These are phyloP conservation scores for Actinomucor elegans DNA, from an alignment of 371 early-diverging fungal species.

Conservation along the genomic window DNA sequence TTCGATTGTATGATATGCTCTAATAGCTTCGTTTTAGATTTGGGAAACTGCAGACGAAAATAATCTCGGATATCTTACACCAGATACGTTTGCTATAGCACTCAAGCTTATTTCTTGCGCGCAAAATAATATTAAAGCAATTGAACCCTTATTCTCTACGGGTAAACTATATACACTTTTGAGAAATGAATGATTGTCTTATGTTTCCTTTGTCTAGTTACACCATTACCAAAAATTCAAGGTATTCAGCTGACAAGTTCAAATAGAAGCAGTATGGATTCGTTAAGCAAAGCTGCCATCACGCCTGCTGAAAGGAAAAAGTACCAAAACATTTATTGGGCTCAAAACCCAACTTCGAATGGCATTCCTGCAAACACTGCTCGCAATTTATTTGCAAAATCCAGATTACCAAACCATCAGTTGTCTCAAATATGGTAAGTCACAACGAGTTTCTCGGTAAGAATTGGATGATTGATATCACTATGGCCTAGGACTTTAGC, in stretches of 20 bases:
- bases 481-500: slow-evolving; percentile 46
- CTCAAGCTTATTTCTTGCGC: slow-evolving; percentile 37
- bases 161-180: slow-evolving; percentile 22
- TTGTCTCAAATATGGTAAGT: slow-evolving; percentile 30
- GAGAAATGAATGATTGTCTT: background rate
- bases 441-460: background rate
- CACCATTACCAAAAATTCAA: slow-evolving; percentile 50
- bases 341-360: slow-evolving; percentile 15
- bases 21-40: slow-evolving; percentile 14
- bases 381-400: slow-evolving; percentile 20
- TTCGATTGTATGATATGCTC: no score
- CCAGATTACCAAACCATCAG: slow-evolving; percentile 21
- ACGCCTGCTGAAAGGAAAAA: slow-evolving; percentile 18
- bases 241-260: slow-evolving; percentile 27
- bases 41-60: slow-evolving; percentile 34
- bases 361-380: slow-evolving; percentile 21
- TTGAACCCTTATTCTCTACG: slow-evolving; percentile 26
- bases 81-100: slow-evolving; percentile 30
- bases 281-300: background rate
- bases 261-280: background rate
- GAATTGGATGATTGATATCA: background rate
- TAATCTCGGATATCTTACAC: slow-evolving; percentile 30
- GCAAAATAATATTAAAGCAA: slow-evolving; percentile 26
- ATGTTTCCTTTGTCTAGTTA: slow-evolving; percentile 3
- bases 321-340: slow-evolving; percentile 16